These are phyloP conservation scores for Cocos nucifera DNA, from an alignment of 176 grass and related monocot genomes.

Conservation along the genomic window DNA sequence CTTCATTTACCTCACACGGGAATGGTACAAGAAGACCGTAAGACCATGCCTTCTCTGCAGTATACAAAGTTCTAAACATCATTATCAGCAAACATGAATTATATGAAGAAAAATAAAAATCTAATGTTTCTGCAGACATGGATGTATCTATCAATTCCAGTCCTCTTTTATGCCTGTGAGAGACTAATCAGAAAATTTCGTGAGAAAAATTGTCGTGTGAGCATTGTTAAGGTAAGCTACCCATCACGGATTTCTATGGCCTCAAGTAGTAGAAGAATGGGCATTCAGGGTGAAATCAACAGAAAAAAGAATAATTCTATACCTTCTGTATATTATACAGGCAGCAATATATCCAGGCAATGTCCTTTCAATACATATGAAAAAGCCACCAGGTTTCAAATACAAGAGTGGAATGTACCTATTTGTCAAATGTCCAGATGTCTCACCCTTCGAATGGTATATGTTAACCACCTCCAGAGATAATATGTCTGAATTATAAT, in stretches of 20 bases:
- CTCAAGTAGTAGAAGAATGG: not conserved
- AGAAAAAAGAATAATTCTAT: too few relatives aligned
- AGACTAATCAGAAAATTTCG: constrained; percentile 88
- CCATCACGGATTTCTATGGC: not conserved
- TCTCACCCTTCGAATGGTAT: constrained; percentile 95
- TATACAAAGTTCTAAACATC: too few relatives aligned
- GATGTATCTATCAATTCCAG: constrained; percentile 91
- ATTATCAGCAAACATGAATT: too few relatives aligned
- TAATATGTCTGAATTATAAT: constrained; percentile 2
- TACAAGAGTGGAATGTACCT: constrained; percentile 99
- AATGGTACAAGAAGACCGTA: constrained; percentile 99
- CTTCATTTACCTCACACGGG: constrained; percentile 85
- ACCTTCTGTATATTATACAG: constrained; percentile 28
- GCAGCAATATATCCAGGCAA: constrained; percentile 95
- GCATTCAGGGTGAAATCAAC: too few relatives aligned
- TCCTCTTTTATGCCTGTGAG: constrained; percentile 91
- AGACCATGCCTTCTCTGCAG: constrained; percentile 2
- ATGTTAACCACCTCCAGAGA: constrained; percentile 11
- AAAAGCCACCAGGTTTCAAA: constrained; percentile 83
- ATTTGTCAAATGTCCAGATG: constrained; percentile 91
- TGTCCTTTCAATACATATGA: constrained; percentile 94
- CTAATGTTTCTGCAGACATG: constrained; percentile 58
- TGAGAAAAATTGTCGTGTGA: constrained; percentile 63
- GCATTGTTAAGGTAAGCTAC: constrained; percentile 58
- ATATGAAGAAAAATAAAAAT: too few relatives aligned